Conservation (phyloP, 1,284 basidiomycete genomes). For the Trichosporon sp. region DNA sequence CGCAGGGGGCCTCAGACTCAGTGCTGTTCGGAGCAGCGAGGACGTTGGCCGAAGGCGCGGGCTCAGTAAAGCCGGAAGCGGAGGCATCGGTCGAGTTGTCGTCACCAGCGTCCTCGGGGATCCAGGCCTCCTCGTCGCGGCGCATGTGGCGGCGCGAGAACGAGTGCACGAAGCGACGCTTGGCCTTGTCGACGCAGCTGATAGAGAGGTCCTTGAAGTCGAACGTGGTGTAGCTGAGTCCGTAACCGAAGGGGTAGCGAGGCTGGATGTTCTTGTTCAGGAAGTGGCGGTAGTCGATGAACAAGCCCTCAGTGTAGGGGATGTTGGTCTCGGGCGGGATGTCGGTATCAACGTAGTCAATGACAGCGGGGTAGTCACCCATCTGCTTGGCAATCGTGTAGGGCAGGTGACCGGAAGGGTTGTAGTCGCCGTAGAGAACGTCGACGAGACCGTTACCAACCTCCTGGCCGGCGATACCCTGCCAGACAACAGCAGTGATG, state of each 20-base stretch:
- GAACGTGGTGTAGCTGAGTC: slow-evolving; percentile 81
- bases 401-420: slow-evolving; percentile 74
- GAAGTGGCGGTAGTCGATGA: slow-evolving; percentile 78
- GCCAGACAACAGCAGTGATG: slow-evolving; percentile 63
- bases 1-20: neutral
- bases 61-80: neutral
- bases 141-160: slow-evolving; percentile 15
- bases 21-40: neutral
- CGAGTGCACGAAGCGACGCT: slow-evolving; percentile 4
- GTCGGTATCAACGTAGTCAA: slow-evolving; percentile 59
- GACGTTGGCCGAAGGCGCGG: neutral
- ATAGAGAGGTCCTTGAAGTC: slow-evolving; percentile 50
- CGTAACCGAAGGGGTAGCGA: slow-evolving; percentile 76
- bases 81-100: neutral
- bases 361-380: slow-evolving; percentile 65
- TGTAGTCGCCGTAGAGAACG: slow-evolving; percentile 61
- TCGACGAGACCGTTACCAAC: slow-evolving; percentile 74
- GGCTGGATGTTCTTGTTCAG: slow-evolving; percentile 67
- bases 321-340: slow-evolving; percentile 59
- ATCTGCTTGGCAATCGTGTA: slow-evolving; percentile 75
- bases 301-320: slow-evolving; percentile 70
- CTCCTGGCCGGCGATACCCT: slow-evolving; percentile 67
- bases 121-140: neutral
- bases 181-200: neutral
- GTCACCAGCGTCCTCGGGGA: neutral